Evolutionary conservation across 2,329 filamentous ascomycete genomes (phyloP).

Genomic region (Fusarium camptoceras): DNA sequence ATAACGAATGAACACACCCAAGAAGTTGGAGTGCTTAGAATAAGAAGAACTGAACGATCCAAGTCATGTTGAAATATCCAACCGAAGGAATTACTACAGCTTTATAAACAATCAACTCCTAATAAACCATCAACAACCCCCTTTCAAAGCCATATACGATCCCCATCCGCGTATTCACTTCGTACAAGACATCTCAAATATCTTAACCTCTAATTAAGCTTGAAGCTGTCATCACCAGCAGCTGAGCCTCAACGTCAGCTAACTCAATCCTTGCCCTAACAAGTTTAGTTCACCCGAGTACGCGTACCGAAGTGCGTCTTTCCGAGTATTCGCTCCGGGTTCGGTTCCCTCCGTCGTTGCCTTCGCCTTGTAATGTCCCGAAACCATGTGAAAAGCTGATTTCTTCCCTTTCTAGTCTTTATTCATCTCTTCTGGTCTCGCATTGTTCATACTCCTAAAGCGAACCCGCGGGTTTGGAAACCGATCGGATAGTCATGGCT

Average conservation of each 20-base stretch:
- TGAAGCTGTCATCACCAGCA: background rate
- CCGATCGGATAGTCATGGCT: constrained; percentile 32
- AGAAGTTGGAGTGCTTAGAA: background rate
- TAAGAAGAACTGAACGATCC: background rate
- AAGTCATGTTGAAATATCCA: background rate
- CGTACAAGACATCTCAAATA: background rate
- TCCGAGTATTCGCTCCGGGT: constrained; percentile 43
- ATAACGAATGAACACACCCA: no score
- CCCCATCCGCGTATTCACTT: background rate
- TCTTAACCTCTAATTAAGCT: background rate
- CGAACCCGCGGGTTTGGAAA: constrained; percentile 40
- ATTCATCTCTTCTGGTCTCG: constrained; percentile 3
- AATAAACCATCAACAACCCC: background rate
- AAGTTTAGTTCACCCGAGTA: constrained; percentile 40
- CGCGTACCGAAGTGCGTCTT: constrained; percentile 29
- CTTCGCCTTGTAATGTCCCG: constrained; percentile 10
- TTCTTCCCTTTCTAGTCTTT: constrained; percentile 9
- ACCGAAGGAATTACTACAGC: background rate
- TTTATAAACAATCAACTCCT: background rate
- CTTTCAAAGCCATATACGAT: background rate
- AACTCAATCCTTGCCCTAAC: background rate
- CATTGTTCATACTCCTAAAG: constrained; percentile 1
- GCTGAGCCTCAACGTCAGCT: constrained; percentile 15
- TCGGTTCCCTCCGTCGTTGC: background rate
- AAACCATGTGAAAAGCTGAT: constrained; percentile 17